A percentile compares a stretch with the other conserved stretches of the same genome.
Evolutionary conservation across 805 yeast species (phyloP).

Genomic region (Metschnikowia similis): DNA sequence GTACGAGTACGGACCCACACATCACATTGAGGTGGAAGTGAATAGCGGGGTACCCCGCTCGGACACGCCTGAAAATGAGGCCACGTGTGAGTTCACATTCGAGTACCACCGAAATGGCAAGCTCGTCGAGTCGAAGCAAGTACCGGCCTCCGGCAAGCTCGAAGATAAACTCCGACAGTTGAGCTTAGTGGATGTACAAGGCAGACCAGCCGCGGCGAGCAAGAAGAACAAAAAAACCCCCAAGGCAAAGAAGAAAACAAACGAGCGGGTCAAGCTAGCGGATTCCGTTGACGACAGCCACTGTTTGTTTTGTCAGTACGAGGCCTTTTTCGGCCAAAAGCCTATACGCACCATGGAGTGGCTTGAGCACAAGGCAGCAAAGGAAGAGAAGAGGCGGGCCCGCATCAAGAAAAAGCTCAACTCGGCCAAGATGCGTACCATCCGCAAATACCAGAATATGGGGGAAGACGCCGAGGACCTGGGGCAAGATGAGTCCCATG

Average conservation of each 20-base stretch:
- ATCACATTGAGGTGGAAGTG: conserved; percentile 41
- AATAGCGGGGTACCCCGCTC: conserved; percentile 32
- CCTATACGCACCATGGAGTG: conserved; percentile 50
- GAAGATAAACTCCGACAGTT: conserved; percentile 35
- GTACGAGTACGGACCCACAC: conserved; percentile 31
- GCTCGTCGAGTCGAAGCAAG: conserved; percentile 17
- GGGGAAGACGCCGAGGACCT: neutral
- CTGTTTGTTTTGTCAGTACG: conserved; percentile 52
- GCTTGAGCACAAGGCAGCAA: conserved; percentile 36
- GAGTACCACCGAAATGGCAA: conserved; percentile 41
- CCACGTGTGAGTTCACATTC: conserved; percentile 43
- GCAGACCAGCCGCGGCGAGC: conserved; percentile 5
- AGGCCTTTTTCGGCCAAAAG: conserved; percentile 45
- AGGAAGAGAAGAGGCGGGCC: conserved; percentile 29
- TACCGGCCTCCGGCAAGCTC: conserved; percentile 36
- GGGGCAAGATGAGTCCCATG: neutral
- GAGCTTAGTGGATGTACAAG: conserved; percentile 18
- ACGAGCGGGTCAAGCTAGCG: neutral
- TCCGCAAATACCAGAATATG: neutral
- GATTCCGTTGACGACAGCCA: conserved; percentile 1
- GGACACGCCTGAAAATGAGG: conserved; percentile 29
- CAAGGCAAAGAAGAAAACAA: conserved; percentile 10
- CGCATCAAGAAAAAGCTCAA: conserved; percentile 34
- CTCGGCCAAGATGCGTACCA: conserved; percentile 28
- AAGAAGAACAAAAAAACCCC: conserved; percentile 14